These are phyloP conservation scores for Pyrus bretschneideri DNA, from an alignment of 306 rosid genomes.

Conservation along the genomic window DNA sequence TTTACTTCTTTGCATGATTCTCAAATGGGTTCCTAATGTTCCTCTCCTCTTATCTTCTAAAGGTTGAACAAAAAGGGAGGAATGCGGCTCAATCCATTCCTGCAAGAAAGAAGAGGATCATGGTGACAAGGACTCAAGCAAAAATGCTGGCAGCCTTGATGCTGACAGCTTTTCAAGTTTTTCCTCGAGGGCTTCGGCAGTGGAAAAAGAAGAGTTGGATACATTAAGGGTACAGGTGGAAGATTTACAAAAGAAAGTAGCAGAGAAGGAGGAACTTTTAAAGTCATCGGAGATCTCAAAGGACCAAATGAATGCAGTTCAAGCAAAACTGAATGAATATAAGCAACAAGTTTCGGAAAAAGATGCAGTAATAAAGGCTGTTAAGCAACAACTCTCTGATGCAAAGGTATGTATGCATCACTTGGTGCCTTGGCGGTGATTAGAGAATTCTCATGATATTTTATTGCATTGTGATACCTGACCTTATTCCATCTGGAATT, in stretches of 20 bases:
- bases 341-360: conserved; percentile 61
- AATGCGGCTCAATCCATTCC: conserved; percentile 59
- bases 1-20: not conserved
- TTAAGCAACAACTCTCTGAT: conserved; percentile 70
- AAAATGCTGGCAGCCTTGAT: conserved; percentile 38
- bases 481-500: conserved; percentile 6
- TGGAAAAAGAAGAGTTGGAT: conserved; percentile 66
- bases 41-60: conserved; percentile 18
- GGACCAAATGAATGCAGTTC: conserved; percentile 48
- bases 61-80: conserved; percentile 57
- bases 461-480: not conserved
- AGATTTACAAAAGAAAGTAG: conserved; percentile 58
- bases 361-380: conserved; percentile 54
- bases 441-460: conserved; percentile 1
- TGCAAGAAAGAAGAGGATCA: conserved; percentile 51
- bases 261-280: conserved; percentile 69
- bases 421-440: not conserved
- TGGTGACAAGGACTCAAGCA: conserved; percentile 51
- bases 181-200: conserved; percentile 48
- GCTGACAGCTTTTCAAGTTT: conserved; percentile 44
- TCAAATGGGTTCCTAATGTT: not conserved
- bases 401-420: conserved; percentile 50
- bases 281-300: conserved; percentile 62
- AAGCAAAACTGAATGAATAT: conserved; percentile 49
- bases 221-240: conserved; percentile 64